Conservation (phyloP, 2,329 filamentous ascomycete species). For the Epichloe glyceriae region DNA sequence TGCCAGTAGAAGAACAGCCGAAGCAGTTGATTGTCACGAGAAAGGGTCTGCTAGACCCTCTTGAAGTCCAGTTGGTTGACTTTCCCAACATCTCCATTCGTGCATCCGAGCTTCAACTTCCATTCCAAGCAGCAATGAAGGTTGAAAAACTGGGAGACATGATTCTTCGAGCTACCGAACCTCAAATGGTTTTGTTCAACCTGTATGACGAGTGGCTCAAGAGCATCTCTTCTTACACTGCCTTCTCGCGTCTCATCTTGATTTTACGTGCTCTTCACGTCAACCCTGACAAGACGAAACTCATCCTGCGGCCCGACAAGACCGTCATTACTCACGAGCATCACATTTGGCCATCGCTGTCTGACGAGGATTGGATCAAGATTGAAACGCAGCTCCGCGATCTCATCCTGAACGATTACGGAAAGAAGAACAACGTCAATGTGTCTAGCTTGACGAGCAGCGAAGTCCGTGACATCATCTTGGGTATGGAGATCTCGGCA, state of each 20-base stretch:
- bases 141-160: constrained; percentile 98
- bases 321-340: constrained; percentile 96
- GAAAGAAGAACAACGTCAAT: constrained; percentile 99
- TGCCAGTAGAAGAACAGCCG: constrained; percentile 95
- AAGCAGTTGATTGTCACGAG: constrained; percentile 97
- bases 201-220: constrained; percentile 98
- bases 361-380: constrained; percentile 98
- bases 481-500: constrained; percentile 98
- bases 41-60: constrained; percentile 90
- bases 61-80: constrained; percentile 93
- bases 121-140: constrained; percentile 99
- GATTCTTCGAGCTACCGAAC: constrained; percentile 93
- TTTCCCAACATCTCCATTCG: constrained; percentile 99
- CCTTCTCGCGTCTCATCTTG: constrained; percentile 87
- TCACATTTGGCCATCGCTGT: constrained; percentile 92
- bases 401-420: constrained; percentile 94
- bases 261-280: constrained; percentile 93
- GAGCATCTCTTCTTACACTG: constrained; percentile 95
- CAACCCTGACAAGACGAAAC: constrained; percentile 96
- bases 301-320: constrained; percentile 90
- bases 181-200: constrained; percentile 99
- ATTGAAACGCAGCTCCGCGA: constrained; percentile 95
- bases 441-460: constrained; percentile 91
- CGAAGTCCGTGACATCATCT: constrained; percentile 94
- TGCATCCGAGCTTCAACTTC: constrained; percentile 88